Evolutionary conservation across 2,329 filamentous ascomycete genomes (phyloP).

Genomic region (Ascochyta rabiei): DNA sequence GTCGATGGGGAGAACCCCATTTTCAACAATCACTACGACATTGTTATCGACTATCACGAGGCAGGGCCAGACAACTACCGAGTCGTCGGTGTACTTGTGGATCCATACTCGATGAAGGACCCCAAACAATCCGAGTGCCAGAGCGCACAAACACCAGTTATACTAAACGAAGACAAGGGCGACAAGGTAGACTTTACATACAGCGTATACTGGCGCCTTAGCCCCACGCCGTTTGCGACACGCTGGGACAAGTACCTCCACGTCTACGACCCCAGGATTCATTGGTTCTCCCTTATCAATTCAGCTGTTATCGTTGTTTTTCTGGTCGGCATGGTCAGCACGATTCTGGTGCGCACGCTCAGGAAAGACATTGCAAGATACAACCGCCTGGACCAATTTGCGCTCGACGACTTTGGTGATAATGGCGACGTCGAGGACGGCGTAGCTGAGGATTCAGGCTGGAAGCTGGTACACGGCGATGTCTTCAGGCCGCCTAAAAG

Average conservation of each 20-base stretch:
- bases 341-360: slow-evolving; percentile 85
- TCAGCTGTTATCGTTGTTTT: slow-evolving; percentile 95
- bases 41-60: slow-evolving; percentile 89
- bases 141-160: slow-evolving; percentile 63
- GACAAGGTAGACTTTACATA: slow-evolving; percentile 86
- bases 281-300: slow-evolving; percentile 98
- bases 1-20: slow-evolving; percentile 61
- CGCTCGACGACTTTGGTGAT: slow-evolving; percentile 84
- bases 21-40: slow-evolving; percentile 96
- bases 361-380: slow-evolving; percentile 96
- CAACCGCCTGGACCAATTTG: slow-evolving; percentile 91
- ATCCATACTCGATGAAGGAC: slow-evolving; percentile 74
- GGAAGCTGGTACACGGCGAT: slow-evolving; percentile 97
- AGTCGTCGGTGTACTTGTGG: slow-evolving; percentile 89
- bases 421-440: slow-evolving; percentile 81
- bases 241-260: slow-evolving; percentile 99
- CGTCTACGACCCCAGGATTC: slow-evolving; percentile 96
- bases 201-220: slow-evolving; percentile 86
- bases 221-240: slow-evolving; percentile 88
- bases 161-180: slow-evolving; percentile 67
- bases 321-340: slow-evolving; percentile 86
- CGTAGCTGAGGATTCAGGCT: slow-evolving; percentile 95
- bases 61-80: slow-evolving; percentile 75
- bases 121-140: slow-evolving; percentile 69
- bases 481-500: slow-evolving; percentile 89